A percentile compares a stretch with the other conserved stretches of the same genome.
These are phyloP conservation scores for Colletotrichum scovillei DNA, from an alignment of 2,329 filamentous ascomycete species.

Conservation along the genomic window DNA sequence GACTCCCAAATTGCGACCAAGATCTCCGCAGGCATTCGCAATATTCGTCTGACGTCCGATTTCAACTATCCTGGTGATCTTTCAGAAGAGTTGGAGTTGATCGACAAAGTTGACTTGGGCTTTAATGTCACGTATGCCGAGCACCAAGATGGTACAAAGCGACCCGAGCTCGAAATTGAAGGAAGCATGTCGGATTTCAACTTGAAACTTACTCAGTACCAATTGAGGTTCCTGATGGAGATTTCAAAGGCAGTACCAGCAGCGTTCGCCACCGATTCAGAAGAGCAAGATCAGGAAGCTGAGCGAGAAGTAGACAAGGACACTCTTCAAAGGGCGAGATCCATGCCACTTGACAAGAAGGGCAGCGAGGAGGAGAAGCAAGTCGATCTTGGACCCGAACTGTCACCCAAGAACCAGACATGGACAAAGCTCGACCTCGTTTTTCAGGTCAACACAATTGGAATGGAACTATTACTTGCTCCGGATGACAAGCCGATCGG, in stretches of 20 bases:
- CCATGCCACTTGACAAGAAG: constrained; percentile 48
- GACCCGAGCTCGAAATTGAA: constrained; percentile 92
- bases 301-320: constrained; percentile 77
- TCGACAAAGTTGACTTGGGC: constrained; percentile 94
- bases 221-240: constrained; percentile 89
- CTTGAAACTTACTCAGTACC: constrained; percentile 87
- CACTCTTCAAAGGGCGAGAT: constrained; percentile 59
- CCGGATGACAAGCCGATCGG: constrained; percentile 82
- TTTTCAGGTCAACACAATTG: constrained; percentile 89
- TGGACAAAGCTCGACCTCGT: constrained; percentile 96
- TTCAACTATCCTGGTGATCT: constrained; percentile 81
- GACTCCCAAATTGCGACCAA: constrained; percentile 85
- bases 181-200: constrained; percentile 95
- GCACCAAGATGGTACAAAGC: constrained; percentile 79
- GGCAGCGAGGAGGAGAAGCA: constrained; percentile 52
- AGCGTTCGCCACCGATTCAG: constrained; percentile 82
- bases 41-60: constrained; percentile 89
- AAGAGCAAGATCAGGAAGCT: constrained; percentile 78
- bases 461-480: constrained; percentile 86
- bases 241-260: constrained; percentile 88
- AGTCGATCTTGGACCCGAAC: constrained; percentile 74
- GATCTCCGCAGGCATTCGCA: constrained; percentile 89
- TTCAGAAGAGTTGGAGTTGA: constrained; percentile 92
- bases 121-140: constrained; percentile 94
- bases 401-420: constrained; percentile 73